phyloP scores from a whole-genome alignment of 345 rosid genomes.

The Rhodamnia rubescens region DNA sequence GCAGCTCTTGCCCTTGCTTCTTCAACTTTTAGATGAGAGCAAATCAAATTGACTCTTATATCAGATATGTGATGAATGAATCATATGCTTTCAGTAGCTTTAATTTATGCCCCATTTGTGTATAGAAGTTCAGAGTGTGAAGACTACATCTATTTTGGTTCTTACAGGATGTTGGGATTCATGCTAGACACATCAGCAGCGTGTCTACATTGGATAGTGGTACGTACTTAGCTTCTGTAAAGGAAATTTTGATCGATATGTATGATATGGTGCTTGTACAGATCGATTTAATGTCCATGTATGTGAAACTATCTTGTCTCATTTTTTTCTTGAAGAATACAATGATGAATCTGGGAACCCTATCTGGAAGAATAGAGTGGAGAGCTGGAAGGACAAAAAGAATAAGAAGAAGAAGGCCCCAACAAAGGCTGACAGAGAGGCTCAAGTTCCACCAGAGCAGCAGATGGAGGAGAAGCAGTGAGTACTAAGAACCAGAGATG shows the following conservation, averaged over 20 bases:
- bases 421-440: conserved; percentile 44
- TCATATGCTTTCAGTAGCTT: not conserved
- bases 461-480: conserved; percentile 80
- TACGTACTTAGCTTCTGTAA: conserved; percentile 11
- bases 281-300: not conserved
- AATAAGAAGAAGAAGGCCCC: conserved; percentile 59
- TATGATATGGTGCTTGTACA: not conserved
- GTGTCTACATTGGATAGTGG: conserved; percentile 92
- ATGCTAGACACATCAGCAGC: conserved; percentile 87
- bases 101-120: not conserved
- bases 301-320: not conserved
- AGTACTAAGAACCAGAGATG: conserved; percentile 6
- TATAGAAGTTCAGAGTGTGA: not conserved
- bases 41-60: not conserved
- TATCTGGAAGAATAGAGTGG: conserved; percentile 95
- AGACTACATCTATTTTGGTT: not conserved
- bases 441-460: conserved; percentile 71
- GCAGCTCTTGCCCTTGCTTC: not conserved
- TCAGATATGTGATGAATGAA: not conserved
- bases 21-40: not conserved
- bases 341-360: conserved; percentile 86
- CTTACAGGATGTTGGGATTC: conserved; percentile 66
- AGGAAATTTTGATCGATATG: not conserved
- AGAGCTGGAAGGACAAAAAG: conserved; percentile 97
- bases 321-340: conserved; percentile 35